Percentiles rank a stretch among this genome's conserved stretches.
Evolutionary conservation across 306 rosid species (phyloP).

Genomic region (Cicer bijugum): DNA sequence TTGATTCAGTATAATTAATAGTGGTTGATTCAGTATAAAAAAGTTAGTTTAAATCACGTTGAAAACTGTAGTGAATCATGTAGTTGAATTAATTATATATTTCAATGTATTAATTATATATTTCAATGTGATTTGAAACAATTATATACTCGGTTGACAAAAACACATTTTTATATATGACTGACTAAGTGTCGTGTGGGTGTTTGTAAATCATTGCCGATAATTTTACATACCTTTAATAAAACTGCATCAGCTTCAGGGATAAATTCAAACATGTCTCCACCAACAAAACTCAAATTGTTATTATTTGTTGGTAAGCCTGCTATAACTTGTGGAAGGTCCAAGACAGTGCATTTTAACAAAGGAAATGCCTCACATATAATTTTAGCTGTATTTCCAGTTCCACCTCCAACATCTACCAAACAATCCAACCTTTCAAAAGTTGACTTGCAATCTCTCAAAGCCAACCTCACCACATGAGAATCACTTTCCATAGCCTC

Average conservation of each 20-base stretch:
- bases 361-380: conserved; percentile 16
- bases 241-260: conserved; percentile 35
- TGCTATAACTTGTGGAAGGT: conserved; percentile 23
- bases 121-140: no score
- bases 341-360: neutral
- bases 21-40: no score
- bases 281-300: conserved; percentile 26
- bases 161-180: no score
- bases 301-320: neutral
- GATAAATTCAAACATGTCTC: conserved; percentile 23
- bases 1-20: no score
- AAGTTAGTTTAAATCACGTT: no score
- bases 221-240: conserved; percentile 9
- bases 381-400: conserved; percentile 26
- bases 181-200: no score
- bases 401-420: conserved; percentile 39
- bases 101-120: no score
- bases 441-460: neutral
- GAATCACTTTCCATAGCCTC: conserved; percentile 38
- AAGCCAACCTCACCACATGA: neutral
- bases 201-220: accelerated
- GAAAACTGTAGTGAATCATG: no score
- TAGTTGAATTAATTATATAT: no score
- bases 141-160: no score
- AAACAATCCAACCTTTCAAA: neutral